Evolutionary conservation across 768 basidiomycete species (phyloP), one percentile per base, ranked within the genome.

Genomic region (Ephemerocybe angulata): DNA sequence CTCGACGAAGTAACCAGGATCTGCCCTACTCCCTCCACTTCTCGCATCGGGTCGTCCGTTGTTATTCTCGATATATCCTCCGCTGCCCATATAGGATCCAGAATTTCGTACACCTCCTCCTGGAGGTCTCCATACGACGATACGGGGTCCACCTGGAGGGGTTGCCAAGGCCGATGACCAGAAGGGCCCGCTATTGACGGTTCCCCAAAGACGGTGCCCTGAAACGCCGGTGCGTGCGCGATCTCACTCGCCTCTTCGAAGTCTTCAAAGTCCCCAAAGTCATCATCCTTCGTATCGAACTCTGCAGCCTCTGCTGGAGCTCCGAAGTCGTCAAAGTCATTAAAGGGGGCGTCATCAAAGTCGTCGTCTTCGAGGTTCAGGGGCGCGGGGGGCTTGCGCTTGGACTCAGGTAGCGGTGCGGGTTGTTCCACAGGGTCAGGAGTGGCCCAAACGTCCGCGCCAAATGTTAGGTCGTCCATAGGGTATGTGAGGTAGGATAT

Each of bases 261-360:
- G 64, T 93, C 93, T 17, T 87, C 90, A 69, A 93, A 93, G 60
- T 93, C 90, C 48, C 85, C 89, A 69, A 91, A 91, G 55, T 91
- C 89, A 60, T 91, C 92, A 43, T 88, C 86, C 13, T 74, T 79
- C 1, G 61, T 70, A n/a, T 70, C 75, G 15, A 78, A 76, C 50
- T 63, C 62, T 27, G 51, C 72, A 2, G 70, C 70, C 30, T 81
- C 80, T 58, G 65, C 64, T 43, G 75, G 64, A 5, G 68, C 73
- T 38, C 79, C 82, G 66, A 87, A 87, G 54, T 83, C 83, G 55
- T 86, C 80, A 62, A 85, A 84, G 52, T 84, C 82, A 53, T 85
- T 80, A 61, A 80, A 73, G 33, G 69, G 68, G 47, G 68, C 63
- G 56, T 68, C 69, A 56, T 63, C 70, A 64, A 62, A 60, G 22